Conservation (phyloP, 2,329 filamentous ascomycete genomes). For the Thielaviopsis euricoi region DNA sequence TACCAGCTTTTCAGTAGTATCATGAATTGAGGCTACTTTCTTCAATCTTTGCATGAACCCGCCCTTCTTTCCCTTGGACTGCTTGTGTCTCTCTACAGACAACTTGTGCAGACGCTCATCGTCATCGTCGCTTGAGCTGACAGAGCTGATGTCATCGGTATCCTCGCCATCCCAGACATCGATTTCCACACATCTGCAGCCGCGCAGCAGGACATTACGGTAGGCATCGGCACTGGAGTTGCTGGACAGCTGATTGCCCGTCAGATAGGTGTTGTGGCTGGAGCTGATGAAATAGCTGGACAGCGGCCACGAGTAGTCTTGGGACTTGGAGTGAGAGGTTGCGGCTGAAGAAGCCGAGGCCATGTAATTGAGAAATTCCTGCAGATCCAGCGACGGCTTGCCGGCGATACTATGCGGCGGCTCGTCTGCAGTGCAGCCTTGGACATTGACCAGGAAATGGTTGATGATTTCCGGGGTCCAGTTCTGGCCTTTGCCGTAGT, state of each 20-base stretch:
- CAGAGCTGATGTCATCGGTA: conserved; percentile 49
- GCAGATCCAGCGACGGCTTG: conserved; percentile 25
- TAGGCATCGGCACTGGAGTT: conserved; percentile 79
- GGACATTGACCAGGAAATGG: conserved; percentile 30
- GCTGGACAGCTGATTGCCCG: conserved; percentile 75
- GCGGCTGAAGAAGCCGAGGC: conserved; percentile 30
- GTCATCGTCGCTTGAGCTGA: conserved; percentile 33
- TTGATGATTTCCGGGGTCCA: conserved; percentile 31
- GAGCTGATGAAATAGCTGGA: conserved; percentile 89
- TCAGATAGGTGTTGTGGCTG: conserved; percentile 88
- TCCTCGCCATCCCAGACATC: conserved; percentile 90
- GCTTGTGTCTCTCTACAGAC: conserved; percentile 25
- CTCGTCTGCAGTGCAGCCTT: conserved; percentile 24
- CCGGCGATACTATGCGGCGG: conserved; percentile 11
- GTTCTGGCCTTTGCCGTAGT: conserved; percentile 25
- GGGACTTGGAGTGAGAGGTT: conserved; percentile 22
- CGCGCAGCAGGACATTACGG: conserved; percentile 64
- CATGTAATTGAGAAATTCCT: conserved; percentile 39
- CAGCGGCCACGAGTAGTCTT: conserved; percentile 56
- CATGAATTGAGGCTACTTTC: conserved; percentile 24
- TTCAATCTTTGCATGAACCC: conserved; percentile 44
- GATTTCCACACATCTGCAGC: conserved; percentile 83
- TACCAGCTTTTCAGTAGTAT: conserved; percentile 30
- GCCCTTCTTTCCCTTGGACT: conserved; percentile 38
- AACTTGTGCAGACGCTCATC: conserved; percentile 15